These are phyloP conservation scores for Yamadazyma laniorum DNA, from an alignment of 805 yeast genomes.

Conservation along the genomic window DNA sequence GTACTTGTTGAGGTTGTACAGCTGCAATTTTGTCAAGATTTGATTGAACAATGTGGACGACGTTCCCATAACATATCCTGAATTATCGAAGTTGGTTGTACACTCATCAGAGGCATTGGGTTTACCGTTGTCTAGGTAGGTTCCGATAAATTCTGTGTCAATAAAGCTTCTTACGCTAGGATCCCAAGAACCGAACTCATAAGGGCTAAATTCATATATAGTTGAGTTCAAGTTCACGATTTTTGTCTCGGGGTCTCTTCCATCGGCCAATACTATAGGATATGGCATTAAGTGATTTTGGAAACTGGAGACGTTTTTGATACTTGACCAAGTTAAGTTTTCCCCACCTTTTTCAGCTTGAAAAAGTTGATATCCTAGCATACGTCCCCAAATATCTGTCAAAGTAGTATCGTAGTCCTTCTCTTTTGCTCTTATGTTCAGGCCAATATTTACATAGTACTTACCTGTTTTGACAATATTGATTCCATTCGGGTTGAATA, in stretches of 20 bases:
- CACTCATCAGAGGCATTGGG: conserved; percentile 18
- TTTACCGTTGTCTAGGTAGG: conserved; percentile 23
- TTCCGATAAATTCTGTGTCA: conserved; percentile 30
- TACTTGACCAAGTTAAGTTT: conserved; percentile 19
- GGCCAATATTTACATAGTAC: conserved; percentile 43
- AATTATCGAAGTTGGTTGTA: conserved; percentile 33
- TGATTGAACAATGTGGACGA: conserved; percentile 39
- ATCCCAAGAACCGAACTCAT: conserved; percentile 45
- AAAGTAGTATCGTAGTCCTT: conserved; percentile 35
- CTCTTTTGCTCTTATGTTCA: conserved; percentile 19
- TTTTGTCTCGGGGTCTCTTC: conserved; percentile 59
- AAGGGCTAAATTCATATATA: conserved; percentile 39
- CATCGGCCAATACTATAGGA: conserved; percentile 47
- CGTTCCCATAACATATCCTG: conserved; percentile 41
- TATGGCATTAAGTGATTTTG: conserved; percentile 35
- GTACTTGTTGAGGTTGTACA: conserved; percentile 21
- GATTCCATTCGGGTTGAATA: conserved; percentile 62
- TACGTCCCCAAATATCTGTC: conserved; percentile 43
- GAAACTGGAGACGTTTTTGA: conserved; percentile 42
- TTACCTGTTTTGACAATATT: conserved; percentile 50
- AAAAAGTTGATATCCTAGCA: conserved; percentile 30
- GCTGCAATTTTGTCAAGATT: conserved; percentile 17
- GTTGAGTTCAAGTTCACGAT: conserved; percentile 68
- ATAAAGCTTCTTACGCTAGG: conserved; percentile 32
- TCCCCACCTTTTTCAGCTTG: conserved; percentile 27